Conservation (phyloP, 495 filamentous ascomycete species). For the Pseudoneurospora amorphoporcata region DNA sequence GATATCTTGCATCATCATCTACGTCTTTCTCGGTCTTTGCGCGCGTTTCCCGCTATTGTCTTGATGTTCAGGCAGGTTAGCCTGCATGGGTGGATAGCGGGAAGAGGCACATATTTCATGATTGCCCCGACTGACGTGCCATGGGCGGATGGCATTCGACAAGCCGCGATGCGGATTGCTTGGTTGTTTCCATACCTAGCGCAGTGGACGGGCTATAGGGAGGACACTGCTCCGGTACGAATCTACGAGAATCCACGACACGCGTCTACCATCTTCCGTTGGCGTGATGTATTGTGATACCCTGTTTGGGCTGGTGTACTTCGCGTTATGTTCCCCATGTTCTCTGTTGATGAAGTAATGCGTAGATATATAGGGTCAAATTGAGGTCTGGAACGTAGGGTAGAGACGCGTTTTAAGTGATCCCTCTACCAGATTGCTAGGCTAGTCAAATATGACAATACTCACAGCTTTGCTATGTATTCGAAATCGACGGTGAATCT, state of each 20-base stretch:
- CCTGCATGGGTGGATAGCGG: constrained; percentile 44
- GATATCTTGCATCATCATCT: constrained; percentile 72
- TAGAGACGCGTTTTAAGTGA: not conserved
- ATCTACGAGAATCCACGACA: constrained; percentile 42
- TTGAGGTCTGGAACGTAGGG: not conserved
- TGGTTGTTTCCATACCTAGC: constrained; percentile 45
- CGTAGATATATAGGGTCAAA: not conserved
- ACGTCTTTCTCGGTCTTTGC: constrained; percentile 28
- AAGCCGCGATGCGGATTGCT: constrained; percentile 45
- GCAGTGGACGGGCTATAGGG: constrained; percentile 29
- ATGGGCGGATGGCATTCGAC: constrained; percentile 20
- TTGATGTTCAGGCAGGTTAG: constrained; percentile 31
- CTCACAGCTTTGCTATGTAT: not conserved
- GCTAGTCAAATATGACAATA: not conserved
- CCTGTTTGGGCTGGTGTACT: not conserved
- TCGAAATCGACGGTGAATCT: not conserved
- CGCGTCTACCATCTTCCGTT: not conserved
- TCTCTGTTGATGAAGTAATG: not conserved
- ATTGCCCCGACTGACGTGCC: constrained; percentile 26
- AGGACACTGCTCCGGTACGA: constrained; percentile 41
- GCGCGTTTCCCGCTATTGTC: constrained; percentile 20
- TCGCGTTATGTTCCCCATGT: not conserved
- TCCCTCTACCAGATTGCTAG: not conserved
- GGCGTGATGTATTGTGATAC: constrained; percentile 2
- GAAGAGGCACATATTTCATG: constrained; percentile 39